Base-by-base conservation (phyloP, 495 filamentous ascomycete genomes). In the Penicillium cataractarum region DNA sequence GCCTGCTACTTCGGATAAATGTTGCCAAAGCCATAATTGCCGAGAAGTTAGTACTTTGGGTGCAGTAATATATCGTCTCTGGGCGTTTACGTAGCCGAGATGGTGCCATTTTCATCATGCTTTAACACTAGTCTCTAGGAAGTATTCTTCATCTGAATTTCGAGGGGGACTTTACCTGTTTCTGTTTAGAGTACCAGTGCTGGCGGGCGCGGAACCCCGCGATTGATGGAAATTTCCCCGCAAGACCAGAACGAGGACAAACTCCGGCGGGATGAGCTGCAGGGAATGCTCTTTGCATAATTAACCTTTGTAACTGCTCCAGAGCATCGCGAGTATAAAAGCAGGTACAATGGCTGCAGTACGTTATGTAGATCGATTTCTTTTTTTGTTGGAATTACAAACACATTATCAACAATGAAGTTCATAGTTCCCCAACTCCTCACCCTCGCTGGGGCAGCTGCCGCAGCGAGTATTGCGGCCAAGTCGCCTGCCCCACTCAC, bases 211-310 rank as follows among this genome's bases (percentile, higher is more conserved):
- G 27, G 15, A 52, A 19, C 49, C 29, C 42, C 49, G 56, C 39
- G 54, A 65, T 65, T 65, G 63, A 65, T 54, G 63, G 63, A 65
- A 65, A 62, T 65, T 57, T 15, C 61, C 63, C 42, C 27, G n/a
- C 51, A 57, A 57, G 51, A 62, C 67, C 61, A 58, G 19, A 65
- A 70, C 24, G 22, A 67, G 65, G 48, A 60, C 65, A 52, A 72
- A 74, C 49, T 67, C 74, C 74, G 72, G 72, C 54, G 74, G 74
- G 71, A 73, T 70, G 62, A 58, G 31, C 31, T 22, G 22, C 32
- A 22, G 44, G 26, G 31, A 26, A 49, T 21, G 2, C 39, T 31
- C 3, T 29, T 19, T 21, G 4, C 21, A 46, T 3, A 22, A 22
- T 24, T 12, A 24, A 24, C 19, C 19, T 24, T 12, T 46, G 21